Evolutionary conservation across 352 stramenopile genomes (phyloP).

Genomic region (Pythium myriotylum): DNA sequence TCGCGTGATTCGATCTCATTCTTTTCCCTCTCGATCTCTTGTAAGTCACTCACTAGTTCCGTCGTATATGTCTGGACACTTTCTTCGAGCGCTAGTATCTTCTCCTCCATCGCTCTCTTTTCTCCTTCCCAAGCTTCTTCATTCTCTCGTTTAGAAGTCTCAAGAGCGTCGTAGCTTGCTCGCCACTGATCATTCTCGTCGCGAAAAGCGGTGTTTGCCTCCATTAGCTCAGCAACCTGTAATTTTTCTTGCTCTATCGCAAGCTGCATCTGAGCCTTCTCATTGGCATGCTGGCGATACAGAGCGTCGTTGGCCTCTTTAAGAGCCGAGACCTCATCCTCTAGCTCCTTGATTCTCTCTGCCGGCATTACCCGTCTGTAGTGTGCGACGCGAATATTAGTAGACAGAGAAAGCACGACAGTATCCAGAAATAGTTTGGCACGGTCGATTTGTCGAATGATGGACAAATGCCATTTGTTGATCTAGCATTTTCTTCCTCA

Average conservation of each 20-base stretch:
- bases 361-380: slow-evolving; percentile 21
- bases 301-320: slow-evolving; percentile 60
- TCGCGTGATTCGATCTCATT: slow-evolving; percentile 33
- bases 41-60: slow-evolving; percentile 49
- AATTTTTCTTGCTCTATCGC: slow-evolving; percentile 68
- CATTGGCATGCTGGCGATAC: slow-evolving; percentile 67
- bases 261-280: slow-evolving; percentile 80
- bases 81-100: slow-evolving; percentile 51
- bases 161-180: slow-evolving; percentile 57
- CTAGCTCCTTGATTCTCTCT: slow-evolving; percentile 38
- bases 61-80: slow-evolving; percentile 49
- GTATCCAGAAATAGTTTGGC: no score
- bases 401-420: no score
- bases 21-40: slow-evolving; percentile 59
- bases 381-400: no score
- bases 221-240: slow-evolving; percentile 40
- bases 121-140: slow-evolving; percentile 54
- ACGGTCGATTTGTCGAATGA: no score
- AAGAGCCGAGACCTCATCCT: slow-evolving; percentile 58
- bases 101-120: slow-evolving; percentile 54
- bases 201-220: slow-evolving; percentile 45
- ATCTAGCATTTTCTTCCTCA: no score
- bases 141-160: slow-evolving; percentile 44
- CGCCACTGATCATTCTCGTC: slow-evolving; percentile 67
- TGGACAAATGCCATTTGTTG: no score